Evolutionary conservation across 345 rosid species (phyloP).

Genomic region (rapeseed (Brassica napus)): DNA sequence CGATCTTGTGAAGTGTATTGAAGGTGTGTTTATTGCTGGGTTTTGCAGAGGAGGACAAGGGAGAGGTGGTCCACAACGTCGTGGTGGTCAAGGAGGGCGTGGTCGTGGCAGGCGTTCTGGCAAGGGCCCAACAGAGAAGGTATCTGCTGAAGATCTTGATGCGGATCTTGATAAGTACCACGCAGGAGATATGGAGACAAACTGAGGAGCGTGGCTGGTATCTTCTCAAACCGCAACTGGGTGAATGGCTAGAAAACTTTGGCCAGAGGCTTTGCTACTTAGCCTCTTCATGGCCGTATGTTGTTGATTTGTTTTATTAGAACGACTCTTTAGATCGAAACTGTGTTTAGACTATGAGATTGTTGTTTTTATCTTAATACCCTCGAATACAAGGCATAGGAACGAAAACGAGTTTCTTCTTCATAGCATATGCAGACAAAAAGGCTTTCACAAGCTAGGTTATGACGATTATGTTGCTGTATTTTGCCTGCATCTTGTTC

Average conservation of each 20-base stretch:
- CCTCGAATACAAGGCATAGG: not conserved
- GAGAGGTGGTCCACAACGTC: constrained; percentile 56
- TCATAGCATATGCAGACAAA: not conserved
- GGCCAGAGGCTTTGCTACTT: constrained; percentile 30
- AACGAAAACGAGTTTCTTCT: not conserved
- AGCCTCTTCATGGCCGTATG: constrained; percentile 41
- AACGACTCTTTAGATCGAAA: constrained; percentile 13
- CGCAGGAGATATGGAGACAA: constrained; percentile 78
- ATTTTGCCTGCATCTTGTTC: not conserved
- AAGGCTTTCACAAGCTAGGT: not conserved
- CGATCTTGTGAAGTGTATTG: constrained; percentile 9
- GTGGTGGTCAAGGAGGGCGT: constrained; percentile 54
- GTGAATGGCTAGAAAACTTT: constrained; percentile 31
- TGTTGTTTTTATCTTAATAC: constrained; percentile 21
- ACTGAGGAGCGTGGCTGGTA: constrained; percentile 13
- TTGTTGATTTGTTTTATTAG: constrained; percentile 37
- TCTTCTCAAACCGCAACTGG: constrained; percentile 15
- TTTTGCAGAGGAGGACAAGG: constrained; percentile 36
- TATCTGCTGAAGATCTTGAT: constrained; percentile 94
- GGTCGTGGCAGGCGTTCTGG: constrained; percentile 55
- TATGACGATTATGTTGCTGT: not conserved
- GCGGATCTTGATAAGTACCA: constrained; percentile 94
- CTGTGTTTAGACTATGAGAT: constrained; percentile 19
- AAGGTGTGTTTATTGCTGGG: constrained; percentile 12
- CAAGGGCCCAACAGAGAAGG: constrained; percentile 65